Evolutionary conservation across 345 rosid genomes (phyloP).

Genomic region (Heritiera fomes): DNA sequence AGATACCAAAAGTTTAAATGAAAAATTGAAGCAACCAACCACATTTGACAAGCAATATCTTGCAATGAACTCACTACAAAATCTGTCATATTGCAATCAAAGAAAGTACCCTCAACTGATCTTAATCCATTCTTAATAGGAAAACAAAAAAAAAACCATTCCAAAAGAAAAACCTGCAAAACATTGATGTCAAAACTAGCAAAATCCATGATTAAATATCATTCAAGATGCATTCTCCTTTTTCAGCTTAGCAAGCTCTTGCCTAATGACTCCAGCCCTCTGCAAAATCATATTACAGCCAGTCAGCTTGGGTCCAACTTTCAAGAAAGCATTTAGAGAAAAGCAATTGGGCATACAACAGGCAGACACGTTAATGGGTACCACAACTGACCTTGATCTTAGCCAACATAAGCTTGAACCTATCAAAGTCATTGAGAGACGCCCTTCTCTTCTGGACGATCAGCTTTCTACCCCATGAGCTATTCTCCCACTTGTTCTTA

Average conservation of each 20-base stretch:
- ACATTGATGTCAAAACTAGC: constrained; percentile 24
- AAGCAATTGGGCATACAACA: background rate
- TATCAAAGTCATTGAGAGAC: constrained; percentile 70
- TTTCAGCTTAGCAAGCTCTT: constrained; percentile 66
- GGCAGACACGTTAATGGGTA: background rate
- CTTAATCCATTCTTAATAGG: background rate
- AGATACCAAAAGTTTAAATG: background rate
- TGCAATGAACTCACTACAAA: constrained; percentile 17
- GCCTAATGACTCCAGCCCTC: constrained; percentile 60
- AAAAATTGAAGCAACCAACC: background rate
- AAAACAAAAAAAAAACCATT: background rate
- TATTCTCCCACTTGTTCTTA: constrained; percentile 81
- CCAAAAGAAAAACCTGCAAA: constrained; percentile 9
- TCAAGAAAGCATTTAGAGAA: background rate
- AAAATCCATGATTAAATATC: constrained; percentile 14
- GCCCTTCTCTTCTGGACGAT: constrained; percentile 83
- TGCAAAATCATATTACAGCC: constrained; percentile 26
- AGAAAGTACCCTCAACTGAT: constrained; percentile 3
- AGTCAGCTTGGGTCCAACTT: background rate
- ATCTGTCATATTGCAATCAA: constrained; percentile 9
- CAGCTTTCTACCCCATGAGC: constrained; percentile 89
- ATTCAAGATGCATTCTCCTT: constrained; percentile 37
- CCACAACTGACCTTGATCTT: constrained; percentile 68
- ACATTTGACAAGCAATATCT: background rate
- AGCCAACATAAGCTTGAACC: constrained; percentile 89